Evolutionary conservation across 1,284 basidiomycete genomes (phyloP).

Genomic region (Ustilago cynodontis): DNA sequence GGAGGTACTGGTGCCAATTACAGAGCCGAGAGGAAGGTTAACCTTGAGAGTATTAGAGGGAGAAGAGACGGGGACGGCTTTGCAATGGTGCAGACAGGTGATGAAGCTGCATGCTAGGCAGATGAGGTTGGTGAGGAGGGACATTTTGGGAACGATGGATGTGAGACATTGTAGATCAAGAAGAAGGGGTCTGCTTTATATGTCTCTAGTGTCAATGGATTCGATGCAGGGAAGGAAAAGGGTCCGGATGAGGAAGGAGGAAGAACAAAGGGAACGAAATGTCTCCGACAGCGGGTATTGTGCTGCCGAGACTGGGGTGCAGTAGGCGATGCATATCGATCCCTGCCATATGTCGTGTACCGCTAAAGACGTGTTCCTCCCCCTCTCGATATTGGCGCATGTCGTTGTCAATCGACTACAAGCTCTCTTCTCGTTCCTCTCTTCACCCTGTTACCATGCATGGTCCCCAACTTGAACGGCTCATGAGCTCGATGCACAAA

Average conservation of each 20-base stretch:
- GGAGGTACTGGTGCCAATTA: slow-evolving; percentile 9
- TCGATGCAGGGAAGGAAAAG: too few species aligned
- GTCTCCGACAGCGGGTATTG: neutral
- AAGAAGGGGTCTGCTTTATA: neutral
- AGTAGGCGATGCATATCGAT: slow-evolving; percentile 28
- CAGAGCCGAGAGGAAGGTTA: slow-evolving; percentile 18
- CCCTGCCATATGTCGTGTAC: slow-evolving; percentile 20
- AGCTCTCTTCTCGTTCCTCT: neutral
- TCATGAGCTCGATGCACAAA: neutral
- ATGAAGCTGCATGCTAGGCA: slow-evolving; percentile 35
- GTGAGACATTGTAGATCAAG: neutral
- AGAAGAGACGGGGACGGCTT: slow-evolving; percentile 9
- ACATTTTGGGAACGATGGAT: slow-evolving; percentile 11
- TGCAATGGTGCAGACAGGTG: slow-evolving; percentile 17
- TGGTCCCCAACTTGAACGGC: neutral
- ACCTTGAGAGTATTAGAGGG: slow-evolving; percentile 15
- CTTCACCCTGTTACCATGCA: neutral
- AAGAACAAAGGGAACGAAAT: slow-evolving; percentile 1
- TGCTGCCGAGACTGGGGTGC: neutral
- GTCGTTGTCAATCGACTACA: neutral
- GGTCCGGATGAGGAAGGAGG: neutral
- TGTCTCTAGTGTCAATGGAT: too few species aligned
- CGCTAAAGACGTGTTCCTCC: neutral
- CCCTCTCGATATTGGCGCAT: neutral
- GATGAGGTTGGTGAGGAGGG: slow-evolving; percentile 12